Evolutionary conservation across 2,329 filamentous ascomycete genomes (phyloP).

Genomic region (Epichloe coenophiala): DNA sequence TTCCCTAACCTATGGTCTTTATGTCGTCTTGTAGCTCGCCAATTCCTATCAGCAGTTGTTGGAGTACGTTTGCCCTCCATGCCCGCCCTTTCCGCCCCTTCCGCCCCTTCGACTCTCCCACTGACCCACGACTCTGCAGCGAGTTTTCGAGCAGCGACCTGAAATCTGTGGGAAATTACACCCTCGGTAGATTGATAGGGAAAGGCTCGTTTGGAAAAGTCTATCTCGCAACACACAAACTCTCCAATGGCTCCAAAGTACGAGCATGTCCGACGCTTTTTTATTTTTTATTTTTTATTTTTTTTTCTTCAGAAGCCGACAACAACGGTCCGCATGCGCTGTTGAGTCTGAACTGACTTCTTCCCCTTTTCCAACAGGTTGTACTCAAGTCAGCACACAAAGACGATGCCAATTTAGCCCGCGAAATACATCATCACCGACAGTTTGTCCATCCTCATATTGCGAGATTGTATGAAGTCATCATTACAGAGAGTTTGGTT

Average conservation of each 20-base stretch:
- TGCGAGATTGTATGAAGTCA: slow-evolving; percentile 90
- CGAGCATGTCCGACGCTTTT: neutral
- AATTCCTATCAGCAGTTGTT: slow-evolving; percentile 93
- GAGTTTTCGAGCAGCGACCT: slow-evolving; percentile 91
- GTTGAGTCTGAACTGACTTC: neutral
- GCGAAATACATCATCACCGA: slow-evolving; percentile 96
- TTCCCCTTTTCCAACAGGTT: slow-evolving; percentile 42
- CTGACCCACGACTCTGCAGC: slow-evolving; percentile 32
- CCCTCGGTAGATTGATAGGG: slow-evolving; percentile 73
- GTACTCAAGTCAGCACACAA: slow-evolving; percentile 97
- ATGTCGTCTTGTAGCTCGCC: slow-evolving; percentile 52
- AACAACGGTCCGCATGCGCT: neutral
- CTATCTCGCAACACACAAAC: slow-evolving; percentile 89
- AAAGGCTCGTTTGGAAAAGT: slow-evolving; percentile 98
- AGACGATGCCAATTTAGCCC: slow-evolving; percentile 85
- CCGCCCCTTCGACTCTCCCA: neutral
- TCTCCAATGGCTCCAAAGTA: slow-evolving; percentile 96
- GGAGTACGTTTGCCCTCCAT: slow-evolving; percentile 47
- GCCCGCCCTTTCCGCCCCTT: neutral
- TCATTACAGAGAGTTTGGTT: slow-evolving; percentile 87
- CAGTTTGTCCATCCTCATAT: slow-evolving; percentile 98
- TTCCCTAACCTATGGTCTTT: neutral
- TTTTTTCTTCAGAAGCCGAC: neutral
- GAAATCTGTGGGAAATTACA: slow-evolving; percentile 88
- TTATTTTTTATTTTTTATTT: neutral